These are phyloP conservation scores for Dichotomopilus funicola DNA, from an alignment of 2,329 filamentous ascomycete species.

Conservation along the genomic window DNA sequence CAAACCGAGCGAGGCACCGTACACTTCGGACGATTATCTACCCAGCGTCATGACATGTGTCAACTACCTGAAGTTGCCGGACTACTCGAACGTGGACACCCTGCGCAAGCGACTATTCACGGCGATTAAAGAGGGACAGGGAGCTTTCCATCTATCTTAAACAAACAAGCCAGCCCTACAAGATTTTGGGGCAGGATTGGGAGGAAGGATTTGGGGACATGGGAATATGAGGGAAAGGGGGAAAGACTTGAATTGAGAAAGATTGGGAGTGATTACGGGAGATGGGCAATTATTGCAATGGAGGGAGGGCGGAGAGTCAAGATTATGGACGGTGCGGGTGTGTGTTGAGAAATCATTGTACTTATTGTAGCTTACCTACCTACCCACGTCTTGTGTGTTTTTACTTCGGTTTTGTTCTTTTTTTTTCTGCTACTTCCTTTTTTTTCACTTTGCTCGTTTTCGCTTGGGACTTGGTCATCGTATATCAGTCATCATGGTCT, in stretches of 20 bases:
- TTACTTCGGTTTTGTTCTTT: too few relatives aligned
- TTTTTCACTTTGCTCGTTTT: too few relatives aligned
- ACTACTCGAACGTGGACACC: constrained; percentile 75
- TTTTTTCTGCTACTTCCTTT: too few relatives aligned
- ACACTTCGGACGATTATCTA: constrained; percentile 93
- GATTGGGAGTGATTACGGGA: not conserved
- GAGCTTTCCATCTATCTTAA: constrained; percentile 92
- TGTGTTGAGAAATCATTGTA: not conserved
- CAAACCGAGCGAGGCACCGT: constrained; percentile 94
- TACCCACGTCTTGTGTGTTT: too few relatives aligned
- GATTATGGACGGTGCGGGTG: not conserved
- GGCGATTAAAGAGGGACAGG: constrained; percentile 92
- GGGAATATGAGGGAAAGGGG: not conserved
- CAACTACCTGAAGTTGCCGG: constrained; percentile 95
- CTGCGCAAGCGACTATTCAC: constrained; percentile 73
- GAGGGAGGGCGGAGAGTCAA: not conserved
- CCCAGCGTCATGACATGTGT: constrained; percentile 99
- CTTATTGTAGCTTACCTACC: too few relatives aligned
- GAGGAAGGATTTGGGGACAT: not conserved
- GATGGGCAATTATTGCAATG: not conserved
- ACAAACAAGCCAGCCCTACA: too few relatives aligned
- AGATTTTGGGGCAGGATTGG: too few relatives aligned
- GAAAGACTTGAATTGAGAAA: not conserved
- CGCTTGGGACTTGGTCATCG: too few relatives aligned
- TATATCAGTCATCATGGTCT: too few relatives aligned